These are phyloP conservation scores for Skeletonema potamos DNA, from an alignment of 108 stramenopile genomes.

Conservation along the genomic window DNA sequence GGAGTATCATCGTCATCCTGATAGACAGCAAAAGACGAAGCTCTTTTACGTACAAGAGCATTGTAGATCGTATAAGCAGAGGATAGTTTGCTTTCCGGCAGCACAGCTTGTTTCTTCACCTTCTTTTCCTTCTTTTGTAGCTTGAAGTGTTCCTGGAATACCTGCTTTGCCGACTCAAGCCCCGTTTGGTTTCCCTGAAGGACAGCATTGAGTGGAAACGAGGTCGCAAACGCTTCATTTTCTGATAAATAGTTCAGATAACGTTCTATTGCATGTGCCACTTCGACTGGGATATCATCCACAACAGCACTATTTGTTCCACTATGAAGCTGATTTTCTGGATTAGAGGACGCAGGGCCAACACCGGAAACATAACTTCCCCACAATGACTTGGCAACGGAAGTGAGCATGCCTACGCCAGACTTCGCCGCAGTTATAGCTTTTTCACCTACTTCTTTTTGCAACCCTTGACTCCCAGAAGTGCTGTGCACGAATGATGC, in stretches of 20 bases:
- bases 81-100: slow-evolving; percentile 7
- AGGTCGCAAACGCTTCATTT: slow-evolving; percentile 77
- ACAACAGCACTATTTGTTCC: not conserved
- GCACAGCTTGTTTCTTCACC: slow-evolving; percentile 15
- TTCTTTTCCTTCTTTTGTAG: slow-evolving; percentile 37
- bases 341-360: slow-evolving; percentile 8
- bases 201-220: slow-evolving; percentile 82
- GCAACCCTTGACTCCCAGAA: not conserved
- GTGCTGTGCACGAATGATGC: not conserved
- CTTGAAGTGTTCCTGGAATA: slow-evolving; percentile 64
- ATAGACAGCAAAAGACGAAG: slow-evolving; percentile 8
- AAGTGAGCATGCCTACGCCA: slow-evolving; percentile 67
- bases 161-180: slow-evolving; percentile 78
- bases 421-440: slow-evolving; percentile 61
- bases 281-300: slow-evolving; percentile 8
- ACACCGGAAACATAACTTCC: slow-evolving; percentile 40
- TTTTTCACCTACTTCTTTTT: slow-evolving; percentile 50
- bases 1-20: slow-evolving; percentile 56
- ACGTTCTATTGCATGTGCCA: slow-evolving; percentile 53
- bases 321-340: slow-evolving; percentile 45
- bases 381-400: slow-evolving; percentile 68
- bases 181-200: slow-evolving; percentile 84
- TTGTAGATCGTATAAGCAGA: slow-evolving; percentile 28
- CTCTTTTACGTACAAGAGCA: slow-evolving; percentile 28
- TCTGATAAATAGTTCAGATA: slow-evolving; percentile 86